Conservation (phyloP, 2,329 filamentous ascomycete genomes). For the Acrocalymma vagum region DNA sequence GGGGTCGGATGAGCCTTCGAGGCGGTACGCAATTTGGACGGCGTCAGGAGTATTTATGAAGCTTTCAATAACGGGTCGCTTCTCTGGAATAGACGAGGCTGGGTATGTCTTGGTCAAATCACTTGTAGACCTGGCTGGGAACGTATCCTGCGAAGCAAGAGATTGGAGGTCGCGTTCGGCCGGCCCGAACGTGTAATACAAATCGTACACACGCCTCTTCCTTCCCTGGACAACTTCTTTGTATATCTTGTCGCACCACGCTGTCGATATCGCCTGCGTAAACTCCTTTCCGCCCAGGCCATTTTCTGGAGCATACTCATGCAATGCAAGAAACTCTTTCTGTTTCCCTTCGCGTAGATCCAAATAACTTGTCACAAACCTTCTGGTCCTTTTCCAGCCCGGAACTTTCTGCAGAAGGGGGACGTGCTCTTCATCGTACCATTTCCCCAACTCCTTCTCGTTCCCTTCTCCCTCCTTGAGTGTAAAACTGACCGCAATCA, state of each 20-base stretch:
- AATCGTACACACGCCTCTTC: conserved; percentile 69
- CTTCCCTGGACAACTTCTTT: conserved; percentile 66
- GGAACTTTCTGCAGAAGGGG: conserved; percentile 75
- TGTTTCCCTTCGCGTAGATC: conserved; percentile 50
- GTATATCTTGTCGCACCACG: conserved; percentile 68
- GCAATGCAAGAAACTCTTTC: conserved; percentile 69
- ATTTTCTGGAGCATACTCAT: conserved; percentile 75
- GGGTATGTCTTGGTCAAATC: conserved; percentile 64
- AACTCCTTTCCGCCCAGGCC: conserved; percentile 72
- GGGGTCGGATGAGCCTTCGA: conserved; percentile 75
- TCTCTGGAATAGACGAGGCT: conserved; percentile 36
- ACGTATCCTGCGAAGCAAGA: conserved; percentile 59
- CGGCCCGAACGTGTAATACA: conserved; percentile 83
- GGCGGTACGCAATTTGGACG: conserved; percentile 73
- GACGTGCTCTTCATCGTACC: conserved; percentile 80
- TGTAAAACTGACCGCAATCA: conserved; percentile 69
- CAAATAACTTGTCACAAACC: conserved; percentile 73
- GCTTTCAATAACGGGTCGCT: conserved; percentile 66
- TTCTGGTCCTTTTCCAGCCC: conserved; percentile 79
- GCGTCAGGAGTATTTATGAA: conserved; percentile 74
- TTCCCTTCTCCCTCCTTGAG: conserved; percentile 62
- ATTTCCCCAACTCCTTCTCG: conserved; percentile 67
- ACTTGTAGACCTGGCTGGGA: conserved; percentile 62
- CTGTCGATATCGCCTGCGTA: conserved; percentile 68
- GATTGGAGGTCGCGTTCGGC: conserved; percentile 73